A percentile compares a stretch with the other conserved stretches of the same genome.
Conservation (phyloP, 2,329 filamentous ascomycete genomes). For the Didymosphaeria variabile region DNA sequence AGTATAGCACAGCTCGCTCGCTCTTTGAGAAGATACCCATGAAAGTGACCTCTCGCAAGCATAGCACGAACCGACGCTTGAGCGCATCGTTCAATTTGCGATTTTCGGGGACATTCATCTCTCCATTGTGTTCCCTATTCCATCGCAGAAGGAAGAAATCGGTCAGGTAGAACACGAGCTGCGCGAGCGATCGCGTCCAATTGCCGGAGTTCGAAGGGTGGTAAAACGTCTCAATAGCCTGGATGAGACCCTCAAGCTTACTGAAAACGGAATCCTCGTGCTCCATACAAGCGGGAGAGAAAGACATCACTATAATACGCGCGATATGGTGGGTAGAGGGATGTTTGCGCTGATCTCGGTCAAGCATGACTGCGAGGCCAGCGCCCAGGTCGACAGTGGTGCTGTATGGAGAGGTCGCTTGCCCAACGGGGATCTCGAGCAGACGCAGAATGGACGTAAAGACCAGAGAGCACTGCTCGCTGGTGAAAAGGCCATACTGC, state of each 20-base stretch:
- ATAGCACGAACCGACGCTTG: constrained; percentile 87
- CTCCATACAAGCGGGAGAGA: constrained; percentile 84
- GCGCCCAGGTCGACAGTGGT: constrained; percentile 79
- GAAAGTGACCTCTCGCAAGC: constrained; percentile 90
- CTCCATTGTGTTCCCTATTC: constrained; percentile 93
- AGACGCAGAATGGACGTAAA: constrained; percentile 91
- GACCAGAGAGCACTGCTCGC: constrained; percentile 89
- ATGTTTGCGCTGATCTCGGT: constrained; percentile 93
- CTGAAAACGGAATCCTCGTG: constrained; percentile 81
- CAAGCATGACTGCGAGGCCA: constrained; percentile 84
- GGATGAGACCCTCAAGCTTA: constrained; percentile 87
- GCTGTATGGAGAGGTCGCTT: constrained; percentile 92
- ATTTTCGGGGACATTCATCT: constrained; percentile 84
- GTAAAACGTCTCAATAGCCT: constrained; percentile 98
- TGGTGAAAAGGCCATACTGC: constrained; percentile 89
- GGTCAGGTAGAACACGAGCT: constrained; percentile 89
- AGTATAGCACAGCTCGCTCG: constrained; percentile 88
- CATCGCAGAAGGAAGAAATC: constrained; percentile 98
- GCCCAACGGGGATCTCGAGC: constrained; percentile 94
- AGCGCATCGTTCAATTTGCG: constrained; percentile 81
- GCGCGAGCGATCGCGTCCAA: constrained; percentile 90
- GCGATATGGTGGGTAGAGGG: constrained; percentile 92
- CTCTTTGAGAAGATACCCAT: constrained; percentile 99
- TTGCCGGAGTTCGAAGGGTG: constrained; percentile 94
- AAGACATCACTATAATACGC: constrained; percentile 89